These are phyloP conservation scores for Nothophoma quercina DNA, from an alignment of 2,329 filamentous ascomycete genomes.

Conservation along the genomic window DNA sequence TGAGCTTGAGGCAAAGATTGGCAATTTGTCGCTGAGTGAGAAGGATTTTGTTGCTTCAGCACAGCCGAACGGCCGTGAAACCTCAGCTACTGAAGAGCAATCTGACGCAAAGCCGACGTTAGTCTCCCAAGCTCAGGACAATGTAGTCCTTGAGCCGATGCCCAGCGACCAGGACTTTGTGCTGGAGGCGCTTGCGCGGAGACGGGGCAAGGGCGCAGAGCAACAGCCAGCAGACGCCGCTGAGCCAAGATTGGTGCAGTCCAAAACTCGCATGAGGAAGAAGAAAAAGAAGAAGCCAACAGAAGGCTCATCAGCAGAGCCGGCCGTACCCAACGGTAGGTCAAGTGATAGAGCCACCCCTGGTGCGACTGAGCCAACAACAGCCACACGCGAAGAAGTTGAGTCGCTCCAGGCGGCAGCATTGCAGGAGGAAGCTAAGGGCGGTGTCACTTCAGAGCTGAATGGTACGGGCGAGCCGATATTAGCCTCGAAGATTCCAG, in stretches of 20 bases:
- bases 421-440: not conserved
- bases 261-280: constrained; percentile 47
- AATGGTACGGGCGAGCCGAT: not conserved
- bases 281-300: constrained; percentile 36
- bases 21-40: constrained; percentile 30
- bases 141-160: not conserved
- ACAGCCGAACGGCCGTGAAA: not conserved
- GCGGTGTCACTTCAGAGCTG: not conserved
- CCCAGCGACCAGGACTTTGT: constrained; percentile 6
- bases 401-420: not conserved
- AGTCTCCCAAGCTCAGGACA: constrained; percentile 9
- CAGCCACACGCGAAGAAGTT: not conserved
- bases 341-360: not conserved
- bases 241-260: constrained; percentile 42
- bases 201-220: not conserved
- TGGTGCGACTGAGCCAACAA: not conserved
- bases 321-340: not conserved
- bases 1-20: constrained; percentile 33
- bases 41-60: not conserved
- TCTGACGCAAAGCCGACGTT: not conserved
- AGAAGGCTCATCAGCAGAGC: constrained; percentile 12
- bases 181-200: not conserved
- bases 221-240: not conserved
- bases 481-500: not conserved
- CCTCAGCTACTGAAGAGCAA: not conserved